A percentile compares a stretch with the other conserved stretches of the same genome.
Conservation (phyloP, 257 asterid genomes). For the Anisodus tanguticus region DNA sequence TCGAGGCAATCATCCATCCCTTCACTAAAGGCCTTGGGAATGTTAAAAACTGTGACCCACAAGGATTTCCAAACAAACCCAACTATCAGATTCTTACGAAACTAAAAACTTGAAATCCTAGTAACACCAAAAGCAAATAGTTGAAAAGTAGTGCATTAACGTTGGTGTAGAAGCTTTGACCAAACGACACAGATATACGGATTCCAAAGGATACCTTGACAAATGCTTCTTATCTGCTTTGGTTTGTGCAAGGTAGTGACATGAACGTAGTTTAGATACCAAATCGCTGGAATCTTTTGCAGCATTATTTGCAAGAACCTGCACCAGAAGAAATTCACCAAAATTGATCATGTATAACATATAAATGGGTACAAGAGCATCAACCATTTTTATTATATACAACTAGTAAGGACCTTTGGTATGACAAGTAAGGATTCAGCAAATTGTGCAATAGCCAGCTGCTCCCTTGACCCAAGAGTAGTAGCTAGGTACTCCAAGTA, state of each 20-base stretch:
- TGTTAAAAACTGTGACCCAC: slow-evolving; percentile 8
- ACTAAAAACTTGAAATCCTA: not conserved
- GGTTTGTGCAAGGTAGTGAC: slow-evolving; percentile 94
- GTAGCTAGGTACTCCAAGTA: slow-evolving; percentile 91
- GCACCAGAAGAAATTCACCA: slow-evolving; percentile 33
- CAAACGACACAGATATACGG: not conserved
- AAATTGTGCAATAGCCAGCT: slow-evolving; percentile 95
- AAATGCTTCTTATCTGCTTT: slow-evolving; percentile 90
- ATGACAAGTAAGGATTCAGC: slow-evolving; percentile 88
- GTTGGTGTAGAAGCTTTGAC: not conserved
- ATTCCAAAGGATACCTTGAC: slow-evolving; percentile 63
- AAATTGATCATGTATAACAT: not conserved
- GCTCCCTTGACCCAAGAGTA: slow-evolving; percentile 97
- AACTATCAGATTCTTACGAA: not conserved
- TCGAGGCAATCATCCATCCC: not conserved
- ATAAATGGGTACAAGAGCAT: not conserved
- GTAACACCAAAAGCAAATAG: not conserved
- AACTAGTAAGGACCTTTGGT: slow-evolving; percentile 69
- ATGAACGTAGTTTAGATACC: slow-evolving; percentile 87
- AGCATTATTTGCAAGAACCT: slow-evolving; percentile 99
- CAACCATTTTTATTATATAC: slow-evolving; percentile 21
- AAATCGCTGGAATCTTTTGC: slow-evolving; percentile 98
- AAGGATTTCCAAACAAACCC: not conserved
- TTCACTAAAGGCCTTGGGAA: not conserved
- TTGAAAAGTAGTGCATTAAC: slow-evolving; percentile 20